Conservation (phyloP, 768 basidiomycete genomes). For the Suillus tomentosus region DNA sequence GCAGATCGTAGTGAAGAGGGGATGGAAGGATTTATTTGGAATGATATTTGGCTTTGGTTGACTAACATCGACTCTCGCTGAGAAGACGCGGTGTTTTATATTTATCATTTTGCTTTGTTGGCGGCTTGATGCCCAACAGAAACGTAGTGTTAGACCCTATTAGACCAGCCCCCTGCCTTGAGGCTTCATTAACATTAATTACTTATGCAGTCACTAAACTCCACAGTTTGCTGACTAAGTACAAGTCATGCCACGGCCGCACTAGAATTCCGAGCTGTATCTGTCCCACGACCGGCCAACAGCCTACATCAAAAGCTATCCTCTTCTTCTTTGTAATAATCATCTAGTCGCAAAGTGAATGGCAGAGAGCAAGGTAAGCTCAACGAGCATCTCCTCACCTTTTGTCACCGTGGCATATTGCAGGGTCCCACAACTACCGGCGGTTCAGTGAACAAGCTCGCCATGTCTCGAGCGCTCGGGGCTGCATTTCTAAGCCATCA, state of each 20-base stretch:
- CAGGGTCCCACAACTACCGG: slow-evolving; percentile 26
- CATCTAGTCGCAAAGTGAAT: background rate
- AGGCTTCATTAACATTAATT: background rate
- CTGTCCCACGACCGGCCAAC: background rate
- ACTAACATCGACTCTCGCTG: slow-evolving; percentile 8
- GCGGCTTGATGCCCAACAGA: background rate
- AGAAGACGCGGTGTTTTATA: slow-evolving; percentile 5
- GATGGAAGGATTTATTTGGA: slow-evolving; percentile 50
- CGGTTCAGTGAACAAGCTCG: slow-evolving; percentile 55
- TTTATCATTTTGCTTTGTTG: background rate
- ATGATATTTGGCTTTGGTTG: slow-evolving; percentile 45
- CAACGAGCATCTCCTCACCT: background rate
- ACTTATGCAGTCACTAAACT: background rate
- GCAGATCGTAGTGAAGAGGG: slow-evolving; percentile 41
- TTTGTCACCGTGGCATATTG: background rate
- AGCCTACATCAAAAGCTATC: slow-evolving; percentile 1
- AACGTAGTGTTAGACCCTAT: background rate
- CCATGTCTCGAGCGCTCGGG: slow-evolving; percentile 85
- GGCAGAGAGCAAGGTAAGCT: slow-evolving; percentile 12
- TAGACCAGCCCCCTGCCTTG: background rate
- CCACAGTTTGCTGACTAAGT: slow-evolving; percentile 9
- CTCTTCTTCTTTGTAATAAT: background rate
- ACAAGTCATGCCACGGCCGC: background rate
- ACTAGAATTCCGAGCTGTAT: background rate
- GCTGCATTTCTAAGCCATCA: slow-evolving; percentile 87